Evolutionary conservation across 164 flowering plant species (phyloP), one percentile per base, ranked within the genome.

Genomic region (Aristolochia contorta): DNA sequence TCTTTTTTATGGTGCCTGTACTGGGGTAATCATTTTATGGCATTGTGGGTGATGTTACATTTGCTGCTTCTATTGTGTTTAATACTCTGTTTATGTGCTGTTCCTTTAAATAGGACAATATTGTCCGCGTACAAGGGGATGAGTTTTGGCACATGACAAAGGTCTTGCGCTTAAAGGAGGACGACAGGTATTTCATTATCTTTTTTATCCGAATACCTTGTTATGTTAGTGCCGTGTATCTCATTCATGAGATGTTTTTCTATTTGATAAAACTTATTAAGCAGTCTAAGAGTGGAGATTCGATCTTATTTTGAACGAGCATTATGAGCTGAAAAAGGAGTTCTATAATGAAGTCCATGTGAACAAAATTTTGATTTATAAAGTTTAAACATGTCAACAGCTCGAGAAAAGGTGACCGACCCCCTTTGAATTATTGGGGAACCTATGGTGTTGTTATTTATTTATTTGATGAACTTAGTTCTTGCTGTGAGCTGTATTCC

Each of bases 141-240:
- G 96, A 89, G 47, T 85, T 89, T 74, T 76, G 85, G 79, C 98
- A 92, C 61, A 92, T 89, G 91, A 78, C 84, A 6, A 89, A 79
- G 72, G 96, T 92, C 33, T 75, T 92, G 53, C 77, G 98, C 54
- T 69, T 92, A 69, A 72, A 51, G 12, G 71, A 58, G 8, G 59
- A 80, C 58, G 96, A 89, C 53, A 92, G 96, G 96, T 92, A 84
- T 47, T 37, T 37, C 43, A 3, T 6, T 30, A 54, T 13, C 23
- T 1, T 46, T 49, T 37, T 37, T 10, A 4, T 37, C 7, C 12
- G 43, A 37, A 1, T 0, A 37, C 43, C 43, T 37, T 4, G 10
- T 3, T 3, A 6, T 53, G 30, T 53, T 53, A 22, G 54, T 7
- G 10, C 20, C 2, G 18, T 50, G 21, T 18, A n/a, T 50, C 54